phyloP scores from a whole-genome alignment of 2,329 filamentous ascomycete species.

The Orbilia brochopaga region DNA sequence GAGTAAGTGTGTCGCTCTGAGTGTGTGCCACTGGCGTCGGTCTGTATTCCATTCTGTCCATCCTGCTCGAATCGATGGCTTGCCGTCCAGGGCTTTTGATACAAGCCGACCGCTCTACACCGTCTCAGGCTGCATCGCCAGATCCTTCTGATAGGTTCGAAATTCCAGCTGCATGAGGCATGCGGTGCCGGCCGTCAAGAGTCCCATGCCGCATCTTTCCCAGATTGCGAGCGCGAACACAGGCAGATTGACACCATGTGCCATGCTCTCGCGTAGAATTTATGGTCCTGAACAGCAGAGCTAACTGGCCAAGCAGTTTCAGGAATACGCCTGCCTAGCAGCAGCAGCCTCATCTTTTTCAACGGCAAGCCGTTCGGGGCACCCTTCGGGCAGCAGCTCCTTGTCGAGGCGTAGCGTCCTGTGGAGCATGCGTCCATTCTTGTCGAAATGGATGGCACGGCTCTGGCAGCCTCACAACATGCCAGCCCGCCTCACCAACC shows the following conservation, averaged over 20 bases:
- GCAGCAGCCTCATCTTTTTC: constrained; percentile 1
- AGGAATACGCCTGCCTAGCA: constrained; percentile 2
- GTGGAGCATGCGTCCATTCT: not conserved
- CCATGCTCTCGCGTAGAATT: constrained; percentile 12
- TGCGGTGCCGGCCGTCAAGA: constrained; percentile 30
- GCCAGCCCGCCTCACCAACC: not conserved
- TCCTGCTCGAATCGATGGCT: constrained; percentile 32
- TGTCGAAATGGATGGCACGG: not conserved
- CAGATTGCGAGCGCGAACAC: constrained; percentile 14
- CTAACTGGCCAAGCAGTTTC: constrained; percentile 11
- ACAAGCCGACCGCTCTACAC: constrained; percentile 20
- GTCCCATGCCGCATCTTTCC: constrained; percentile 38
- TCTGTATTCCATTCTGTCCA: constrained; percentile 6
- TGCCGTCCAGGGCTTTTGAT: constrained; percentile 1
- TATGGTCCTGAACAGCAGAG: not conserved
- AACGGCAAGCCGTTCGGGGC: not conserved
- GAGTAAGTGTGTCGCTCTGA: constrained; percentile 29
- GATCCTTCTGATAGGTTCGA: constrained; percentile 31
- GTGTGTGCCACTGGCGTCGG: constrained; percentile 13
- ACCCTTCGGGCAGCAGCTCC: constrained; percentile 1
- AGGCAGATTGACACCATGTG: constrained; percentile 2
- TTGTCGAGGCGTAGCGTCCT: not conserved
- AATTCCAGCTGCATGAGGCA: constrained; percentile 26
- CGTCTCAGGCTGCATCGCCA: constrained; percentile 26
- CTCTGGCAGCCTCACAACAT: not conserved